Percentiles rank a stretch among this genome's conserved stretches.
Evolutionary conservation across 2,329 filamentous ascomycete genomes (phyloP).

Genomic region (Cladosporium austrohemisphaericum): DNA sequence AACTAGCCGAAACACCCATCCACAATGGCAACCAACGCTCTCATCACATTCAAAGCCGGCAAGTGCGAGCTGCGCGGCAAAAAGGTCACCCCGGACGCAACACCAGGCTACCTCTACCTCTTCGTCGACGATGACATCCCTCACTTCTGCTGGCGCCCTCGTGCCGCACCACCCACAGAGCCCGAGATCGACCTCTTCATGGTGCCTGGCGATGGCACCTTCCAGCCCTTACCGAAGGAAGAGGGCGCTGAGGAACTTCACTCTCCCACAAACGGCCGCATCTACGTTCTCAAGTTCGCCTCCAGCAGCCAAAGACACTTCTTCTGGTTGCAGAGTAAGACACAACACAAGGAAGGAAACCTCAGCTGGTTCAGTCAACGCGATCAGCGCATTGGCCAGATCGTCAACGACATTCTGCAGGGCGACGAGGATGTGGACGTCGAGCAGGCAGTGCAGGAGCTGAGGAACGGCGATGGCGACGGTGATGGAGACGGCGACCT

Average conservation of each 20-base stretch:
- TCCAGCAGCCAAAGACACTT: slow-evolving; percentile 88
- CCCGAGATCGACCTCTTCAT: slow-evolving; percentile 88
- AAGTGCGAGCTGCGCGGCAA: slow-evolving; percentile 62
- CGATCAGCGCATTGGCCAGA: slow-evolving; percentile 80
- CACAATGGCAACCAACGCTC: slow-evolving; percentile 74
- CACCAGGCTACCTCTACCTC: slow-evolving; percentile 84
- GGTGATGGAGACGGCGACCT: slow-evolving; percentile 51
- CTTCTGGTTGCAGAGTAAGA: slow-evolving; percentile 94
- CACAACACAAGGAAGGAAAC: slow-evolving; percentile 67
- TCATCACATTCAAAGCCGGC: slow-evolving; percentile 96
- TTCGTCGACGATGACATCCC: slow-evolving; percentile 91
- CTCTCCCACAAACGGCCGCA: slow-evolving; percentile 70
- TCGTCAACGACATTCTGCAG: slow-evolving; percentile 79
- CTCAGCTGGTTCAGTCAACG: slow-evolving; percentile 76
- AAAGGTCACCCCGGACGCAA: slow-evolving; percentile 69
- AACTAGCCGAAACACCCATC: neutral
- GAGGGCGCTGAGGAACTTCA: slow-evolving; percentile 57
- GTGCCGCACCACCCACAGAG: slow-evolving; percentile 64
- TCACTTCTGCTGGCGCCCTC: slow-evolving; percentile 95
- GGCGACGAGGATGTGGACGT: slow-evolving; percentile 80
- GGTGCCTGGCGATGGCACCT: slow-evolving; percentile 84
- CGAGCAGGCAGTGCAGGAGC: slow-evolving; percentile 59
- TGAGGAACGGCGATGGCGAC: slow-evolving; percentile 58
- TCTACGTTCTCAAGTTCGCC: slow-evolving; percentile 89
- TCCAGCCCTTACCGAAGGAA: slow-evolving; percentile 56